Percentiles rank a stretch among this genome's conserved stretches.
These are phyloP conservation scores for Viola odorata DNA, from an alignment of 345 rosid species.

Conservation along the genomic window DNA sequence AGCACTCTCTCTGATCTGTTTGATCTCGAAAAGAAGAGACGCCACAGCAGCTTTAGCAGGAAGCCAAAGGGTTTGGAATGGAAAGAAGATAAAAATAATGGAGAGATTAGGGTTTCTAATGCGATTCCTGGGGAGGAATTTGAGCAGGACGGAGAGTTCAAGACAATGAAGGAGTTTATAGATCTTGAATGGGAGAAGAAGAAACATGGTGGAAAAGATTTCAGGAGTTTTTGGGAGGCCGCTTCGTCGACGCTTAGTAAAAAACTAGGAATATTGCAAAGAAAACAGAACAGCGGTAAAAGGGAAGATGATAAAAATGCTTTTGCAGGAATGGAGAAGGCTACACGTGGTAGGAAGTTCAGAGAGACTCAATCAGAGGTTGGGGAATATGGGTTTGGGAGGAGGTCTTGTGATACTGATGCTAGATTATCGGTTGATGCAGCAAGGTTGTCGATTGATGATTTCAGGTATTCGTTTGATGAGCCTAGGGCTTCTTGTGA, in stretches of 20 bases:
- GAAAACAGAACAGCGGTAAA: constrained; percentile 28
- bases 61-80: constrained; percentile 15
- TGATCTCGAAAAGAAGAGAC: constrained; percentile 26
- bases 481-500: constrained; percentile 86
- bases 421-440: constrained; percentile 33
- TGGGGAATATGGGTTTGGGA: constrained; percentile 39
- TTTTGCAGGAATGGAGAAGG: neutral
- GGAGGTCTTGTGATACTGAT: constrained; percentile 54
- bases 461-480: constrained; percentile 45
- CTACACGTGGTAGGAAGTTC: constrained; percentile 8
- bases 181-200: constrained; percentile 53
- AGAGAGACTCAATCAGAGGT: constrained; percentile 39
- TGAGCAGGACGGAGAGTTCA: constrained; percentile 41
- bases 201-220: constrained; percentile 24
- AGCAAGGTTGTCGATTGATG: constrained; percentile 32
- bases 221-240: constrained; percentile 36
- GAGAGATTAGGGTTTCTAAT: constrained; percentile 15
- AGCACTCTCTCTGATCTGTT: constrained; percentile 46
- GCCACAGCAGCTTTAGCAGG: constrained; percentile 8
- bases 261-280: constrained; percentile 47
- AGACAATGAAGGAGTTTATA: constrained; percentile 58
- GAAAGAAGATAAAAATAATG: constrained; percentile 18
- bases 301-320: constrained; percentile 8
- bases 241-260: constrained; percentile 46
- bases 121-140: constrained; percentile 13